These are phyloP conservation scores for Diaporthe destruens DNA, from an alignment of 2,329 filamentous ascomycete species.

Conservation along the genomic window DNA sequence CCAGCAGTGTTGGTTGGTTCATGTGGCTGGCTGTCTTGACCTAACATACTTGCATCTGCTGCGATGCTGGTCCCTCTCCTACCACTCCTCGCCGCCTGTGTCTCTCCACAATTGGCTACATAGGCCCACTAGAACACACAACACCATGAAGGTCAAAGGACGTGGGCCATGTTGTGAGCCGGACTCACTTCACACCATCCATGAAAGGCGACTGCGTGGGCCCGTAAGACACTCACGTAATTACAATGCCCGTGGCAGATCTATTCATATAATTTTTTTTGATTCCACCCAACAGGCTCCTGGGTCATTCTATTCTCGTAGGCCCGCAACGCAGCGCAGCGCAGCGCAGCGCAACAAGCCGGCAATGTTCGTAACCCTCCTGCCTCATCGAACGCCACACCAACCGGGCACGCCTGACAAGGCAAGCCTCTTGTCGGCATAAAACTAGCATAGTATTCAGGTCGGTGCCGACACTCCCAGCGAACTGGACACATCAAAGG, in stretches of 20 bases:
- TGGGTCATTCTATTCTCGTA: slow-evolving; percentile 38
- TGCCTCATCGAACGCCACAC: slow-evolving; percentile 1
- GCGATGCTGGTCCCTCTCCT: neutral
- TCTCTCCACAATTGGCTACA: neutral
- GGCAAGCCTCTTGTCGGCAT: slow-evolving; percentile 3
- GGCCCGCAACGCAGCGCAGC: slow-evolving; percentile 24
- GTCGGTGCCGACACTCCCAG: slow-evolving; percentile 10
- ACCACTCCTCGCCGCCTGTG: neutral
- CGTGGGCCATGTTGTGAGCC: neutral
- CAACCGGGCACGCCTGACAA: neutral
- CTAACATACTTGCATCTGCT: neutral
- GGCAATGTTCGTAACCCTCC: neutral
- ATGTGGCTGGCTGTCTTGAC: neutral
- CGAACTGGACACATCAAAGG: neutral
- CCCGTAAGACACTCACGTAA: neutral
- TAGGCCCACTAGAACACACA: neutral
- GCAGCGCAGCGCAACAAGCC: slow-evolving; percentile 23
- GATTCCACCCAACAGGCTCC: slow-evolving; percentile 33
- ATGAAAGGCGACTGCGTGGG: neutral
- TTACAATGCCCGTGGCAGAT: neutral
- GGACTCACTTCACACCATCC: neutral
- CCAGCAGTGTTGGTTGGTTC: accelerated
- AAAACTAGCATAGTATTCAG: neutral
- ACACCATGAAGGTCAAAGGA: neutral
- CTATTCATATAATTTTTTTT: slow-evolving; percentile 17